Evolutionary conservation across 2,329 filamentous ascomycete species (phyloP).

Genomic region (Fusarium sp.): DNA sequence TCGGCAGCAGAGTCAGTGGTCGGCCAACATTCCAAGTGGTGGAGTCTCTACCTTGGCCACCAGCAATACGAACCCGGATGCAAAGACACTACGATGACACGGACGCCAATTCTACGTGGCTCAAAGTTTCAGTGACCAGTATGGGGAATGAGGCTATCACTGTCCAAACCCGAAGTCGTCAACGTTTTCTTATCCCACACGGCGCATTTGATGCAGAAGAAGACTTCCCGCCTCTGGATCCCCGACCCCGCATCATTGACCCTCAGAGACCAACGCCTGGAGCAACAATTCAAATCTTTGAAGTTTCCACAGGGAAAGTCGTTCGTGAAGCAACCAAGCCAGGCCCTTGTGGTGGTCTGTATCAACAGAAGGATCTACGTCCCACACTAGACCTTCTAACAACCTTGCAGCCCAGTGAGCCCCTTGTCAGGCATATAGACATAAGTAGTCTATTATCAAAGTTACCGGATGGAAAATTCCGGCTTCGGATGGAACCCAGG

Average conservation of each 20-base stretch:
- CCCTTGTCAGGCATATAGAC: background rate
- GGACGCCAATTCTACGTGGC: fast-evolving
- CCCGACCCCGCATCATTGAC: background rate
- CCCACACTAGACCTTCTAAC: background rate
- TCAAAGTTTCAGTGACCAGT: background rate
- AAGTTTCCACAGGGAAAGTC: background rate
- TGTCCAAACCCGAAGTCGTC: background rate
- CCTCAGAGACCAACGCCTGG: background rate
- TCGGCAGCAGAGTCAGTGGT: background rate
- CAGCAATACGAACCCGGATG: background rate
- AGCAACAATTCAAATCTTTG: background rate
- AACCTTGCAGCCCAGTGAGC: background rate
- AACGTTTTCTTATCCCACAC: background rate
- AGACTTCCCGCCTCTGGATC: background rate
- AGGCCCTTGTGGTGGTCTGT: background rate
- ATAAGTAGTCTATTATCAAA: background rate
- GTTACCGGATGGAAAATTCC: background rate
- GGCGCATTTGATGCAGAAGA: background rate
- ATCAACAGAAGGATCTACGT: background rate
- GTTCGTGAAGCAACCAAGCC: background rate
- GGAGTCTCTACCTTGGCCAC: background rate
- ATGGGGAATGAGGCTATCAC: background rate
- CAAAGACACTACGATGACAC: background rate
- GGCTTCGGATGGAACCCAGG: background rate
- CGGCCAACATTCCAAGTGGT: background rate